Evolutionary conservation across 495 filamentous ascomycete genomes (phyloP), one percentile per base, ranked within the genome.

Genomic region (Penicillium manginii): DNA sequence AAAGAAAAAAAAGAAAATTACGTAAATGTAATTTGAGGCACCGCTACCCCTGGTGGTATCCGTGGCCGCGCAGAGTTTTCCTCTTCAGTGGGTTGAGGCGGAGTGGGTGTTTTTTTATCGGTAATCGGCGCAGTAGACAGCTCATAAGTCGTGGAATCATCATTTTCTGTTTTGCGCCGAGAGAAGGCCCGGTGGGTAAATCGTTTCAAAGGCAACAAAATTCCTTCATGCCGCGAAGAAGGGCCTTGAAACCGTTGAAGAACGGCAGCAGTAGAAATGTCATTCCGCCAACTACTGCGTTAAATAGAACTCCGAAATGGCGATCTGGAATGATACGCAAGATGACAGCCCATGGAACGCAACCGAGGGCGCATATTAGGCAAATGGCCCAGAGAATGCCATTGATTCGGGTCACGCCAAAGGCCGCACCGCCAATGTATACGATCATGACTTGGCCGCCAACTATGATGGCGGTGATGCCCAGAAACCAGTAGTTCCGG

Each of bases 401-500:
- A 21, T 81, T 84, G 49, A 93, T 80, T 15, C 73, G 69, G n/a
- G 83, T 83, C 63, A 96, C 88, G 33, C 82, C 81, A 71, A 94
- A 93, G 3, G 91, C 89, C n/a, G 72, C 71, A 52, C 85, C 84
- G 21, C 91, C 91, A 31, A 93, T 82, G 59, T 86, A 91, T 54
- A 94, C 78, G 59, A 96, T 96, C 69, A 92, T 82, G 59, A 94
- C 72, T 64, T 96, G 91, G 39, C 87, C 87, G 21, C 81, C 91
- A 55, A 90, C 79, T 84, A 96, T 93, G 65, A 92, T 77, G 45
- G 78, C 63, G 75, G 89, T 92, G 74, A 96, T 93, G 17, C 73
- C 83, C 11, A 94, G 74, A 76, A 96, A 96, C 78, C 89, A 93
- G 72, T 81, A 87, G 72, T 96, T 96, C 46, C 81, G 78, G 60